Percentiles rank a stretch among this genome's conserved stretches.
Evolutionary conservation across 2,329 filamentous ascomycete species (phyloP).

Genomic region (Hymenoscyphus linearis): DNA sequence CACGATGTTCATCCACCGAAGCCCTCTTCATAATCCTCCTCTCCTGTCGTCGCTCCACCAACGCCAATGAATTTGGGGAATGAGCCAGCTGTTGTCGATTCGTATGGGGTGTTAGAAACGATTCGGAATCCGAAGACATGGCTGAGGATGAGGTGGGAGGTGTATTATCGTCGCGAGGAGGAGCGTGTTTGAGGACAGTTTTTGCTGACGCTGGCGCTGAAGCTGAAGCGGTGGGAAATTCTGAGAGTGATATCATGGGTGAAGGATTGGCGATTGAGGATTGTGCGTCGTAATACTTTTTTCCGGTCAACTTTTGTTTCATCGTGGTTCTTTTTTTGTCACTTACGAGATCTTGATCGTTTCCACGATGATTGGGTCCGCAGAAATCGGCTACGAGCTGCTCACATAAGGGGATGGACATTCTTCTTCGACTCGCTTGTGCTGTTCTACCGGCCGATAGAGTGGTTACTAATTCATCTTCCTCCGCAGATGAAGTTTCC

Average conservation of each 20-base stretch:
- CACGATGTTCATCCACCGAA: conserved; percentile 4
- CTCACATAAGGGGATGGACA: not conserved
- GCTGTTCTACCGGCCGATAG: not conserved
- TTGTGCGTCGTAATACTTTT: not conserved
- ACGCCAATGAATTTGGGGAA: not conserved
- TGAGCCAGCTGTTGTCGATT: not conserved
- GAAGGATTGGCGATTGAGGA: not conserved
- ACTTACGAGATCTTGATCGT: not conserved
- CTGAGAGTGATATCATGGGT: not conserved
- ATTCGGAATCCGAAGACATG: not conserved
- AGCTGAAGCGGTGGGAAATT: not conserved
- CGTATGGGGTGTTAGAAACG: not conserved
- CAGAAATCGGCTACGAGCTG: not conserved
- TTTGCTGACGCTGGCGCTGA: not conserved
- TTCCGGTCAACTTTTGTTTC: not conserved
- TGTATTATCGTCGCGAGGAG: not conserved
- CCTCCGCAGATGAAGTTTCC: not conserved
- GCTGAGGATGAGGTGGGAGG: not conserved
- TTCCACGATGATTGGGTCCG: not conserved
- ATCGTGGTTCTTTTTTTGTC: not conserved
- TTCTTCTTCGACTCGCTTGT: not conserved
- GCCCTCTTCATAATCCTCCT: not conserved
- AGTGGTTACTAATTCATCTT: not conserved
- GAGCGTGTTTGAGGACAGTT: not conserved
- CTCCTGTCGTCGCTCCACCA: not conserved